These are phyloP conservation scores for Chaetomium sp. DNA, from an alignment of 2,329 filamentous ascomycete species.

Conservation along the genomic window DNA sequence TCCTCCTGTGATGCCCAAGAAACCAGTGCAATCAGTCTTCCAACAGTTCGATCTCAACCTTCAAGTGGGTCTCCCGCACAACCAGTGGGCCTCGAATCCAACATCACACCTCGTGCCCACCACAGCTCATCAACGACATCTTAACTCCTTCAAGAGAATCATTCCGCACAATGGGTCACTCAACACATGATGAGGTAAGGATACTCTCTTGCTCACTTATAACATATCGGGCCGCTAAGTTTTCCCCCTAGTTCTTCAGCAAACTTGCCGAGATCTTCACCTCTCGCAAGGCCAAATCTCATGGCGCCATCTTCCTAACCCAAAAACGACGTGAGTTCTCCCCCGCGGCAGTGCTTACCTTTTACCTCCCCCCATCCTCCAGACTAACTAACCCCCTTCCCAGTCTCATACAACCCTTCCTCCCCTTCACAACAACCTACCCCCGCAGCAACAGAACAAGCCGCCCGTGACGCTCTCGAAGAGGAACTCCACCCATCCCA, in stretches of 20 bases:
- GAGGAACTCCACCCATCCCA: slow-evolving; percentile 49
- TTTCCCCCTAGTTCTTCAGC: slow-evolving; percentile 58
- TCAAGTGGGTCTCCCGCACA: no score
- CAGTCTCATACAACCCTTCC: neutral
- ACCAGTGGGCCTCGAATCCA: no score
- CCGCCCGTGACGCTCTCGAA: slow-evolving; percentile 37
- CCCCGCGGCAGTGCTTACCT: neutral
- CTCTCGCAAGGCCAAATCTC: slow-evolving; percentile 58
- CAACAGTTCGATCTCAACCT: no score
- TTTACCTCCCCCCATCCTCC: no score
- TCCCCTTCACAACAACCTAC: neutral
- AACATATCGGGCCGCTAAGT: neutral
- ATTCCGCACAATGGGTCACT: slow-evolving; percentile 27
- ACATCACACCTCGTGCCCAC: neutral
- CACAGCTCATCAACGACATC: slow-evolving; percentile 1
- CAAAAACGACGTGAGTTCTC: slow-evolving; percentile 63
- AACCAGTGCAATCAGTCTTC: no score
- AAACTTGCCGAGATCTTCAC: slow-evolving; percentile 63
- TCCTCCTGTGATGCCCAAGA: no score
- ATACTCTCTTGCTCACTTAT: no score
- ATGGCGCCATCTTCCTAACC: slow-evolving; percentile 66
- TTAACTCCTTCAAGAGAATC: neutral
- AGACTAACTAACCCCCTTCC: no score
- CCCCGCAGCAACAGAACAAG: slow-evolving; percentile 31
- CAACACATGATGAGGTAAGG: slow-evolving; percentile 36